Conservation (phyloP, 2,329 filamentous ascomycete genomes). For the Pyrenophora graminea region DNA sequence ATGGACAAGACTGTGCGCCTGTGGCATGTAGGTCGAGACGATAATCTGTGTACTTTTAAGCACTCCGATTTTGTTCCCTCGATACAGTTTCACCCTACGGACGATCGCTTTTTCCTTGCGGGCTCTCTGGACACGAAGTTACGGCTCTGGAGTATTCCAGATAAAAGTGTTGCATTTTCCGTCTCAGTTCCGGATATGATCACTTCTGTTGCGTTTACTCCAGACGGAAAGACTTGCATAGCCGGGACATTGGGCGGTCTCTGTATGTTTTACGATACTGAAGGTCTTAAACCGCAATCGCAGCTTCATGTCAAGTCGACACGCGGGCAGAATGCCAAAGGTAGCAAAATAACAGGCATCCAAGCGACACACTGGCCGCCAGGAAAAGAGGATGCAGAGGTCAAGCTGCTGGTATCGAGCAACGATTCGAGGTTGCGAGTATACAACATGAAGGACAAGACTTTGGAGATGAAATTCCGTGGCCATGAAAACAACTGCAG, state of each 20-base stretch:
- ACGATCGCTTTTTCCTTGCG: conserved; percentile 95
- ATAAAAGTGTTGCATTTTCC: conserved; percentile 87
- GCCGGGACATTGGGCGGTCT: conserved; percentile 84
- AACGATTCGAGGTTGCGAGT: conserved; percentile 92
- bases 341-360: conserved; percentile 96
- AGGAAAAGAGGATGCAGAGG: conserved; percentile 63
- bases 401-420: conserved; percentile 87
- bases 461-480: conserved; percentile 84
- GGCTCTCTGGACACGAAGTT: conserved; percentile 88
- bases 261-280: conserved; percentile 90
- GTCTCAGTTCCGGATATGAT: conserved; percentile 82
- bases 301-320: conserved; percentile 94
- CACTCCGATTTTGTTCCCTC: conserved; percentile 95
- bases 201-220: conserved; percentile 90
- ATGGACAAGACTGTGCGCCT: conserved; percentile 97
- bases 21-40: conserved; percentile 84
- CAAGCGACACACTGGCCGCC: conserved; percentile 69
- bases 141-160: conserved; percentile 93
- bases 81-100: conserved; percentile 89
- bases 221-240: conserved; percentile 86
- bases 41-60: conserved; percentile 91
- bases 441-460: conserved; percentile 85
- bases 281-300: conserved; percentile 79
- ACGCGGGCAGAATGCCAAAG: conserved; percentile 89
- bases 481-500: conserved; percentile 88